Evolutionary conservation across 805 yeast genomes (phyloP).

Genomic region (Yarrowia hollandica): DNA sequence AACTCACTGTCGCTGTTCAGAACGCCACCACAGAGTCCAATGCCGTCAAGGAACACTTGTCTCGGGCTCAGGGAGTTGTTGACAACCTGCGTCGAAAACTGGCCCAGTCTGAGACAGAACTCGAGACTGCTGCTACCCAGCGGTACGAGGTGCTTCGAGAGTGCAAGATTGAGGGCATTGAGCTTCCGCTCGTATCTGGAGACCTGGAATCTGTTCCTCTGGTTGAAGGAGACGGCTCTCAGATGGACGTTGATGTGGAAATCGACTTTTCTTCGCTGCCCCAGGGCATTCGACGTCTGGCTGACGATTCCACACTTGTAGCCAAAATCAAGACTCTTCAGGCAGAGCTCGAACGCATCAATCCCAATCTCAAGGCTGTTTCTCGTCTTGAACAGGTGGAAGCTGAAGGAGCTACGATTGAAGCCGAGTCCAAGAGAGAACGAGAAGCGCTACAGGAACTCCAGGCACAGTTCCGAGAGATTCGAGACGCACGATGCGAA

Average conservation of each 20-base stretch:
- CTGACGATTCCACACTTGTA: conserved; percentile 1
- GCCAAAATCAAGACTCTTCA: conserved; percentile 38
- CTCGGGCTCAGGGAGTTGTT: conserved; percentile 29
- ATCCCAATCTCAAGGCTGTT: conserved; percentile 80
- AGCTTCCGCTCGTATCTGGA: conserved; percentile 63
- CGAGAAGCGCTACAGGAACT: conserved; percentile 45
- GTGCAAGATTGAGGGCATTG: conserved; percentile 71
- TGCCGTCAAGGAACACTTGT: conserved; percentile 10
- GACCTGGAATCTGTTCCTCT: conserved; percentile 61
- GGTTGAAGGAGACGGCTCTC: conserved; percentile 47
- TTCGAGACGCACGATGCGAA: conserved; percentile 60
- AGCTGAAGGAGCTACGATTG: conserved; percentile 57
- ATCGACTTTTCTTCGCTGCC: conserved; percentile 40
- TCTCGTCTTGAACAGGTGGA: conserved; percentile 74
- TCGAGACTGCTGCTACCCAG: conserved; percentile 32
- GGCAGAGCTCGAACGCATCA: conserved; percentile 46
- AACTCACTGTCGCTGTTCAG: conserved; percentile 9
- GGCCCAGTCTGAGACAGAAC: conserved; percentile 34
- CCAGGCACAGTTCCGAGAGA: conserved; percentile 53
- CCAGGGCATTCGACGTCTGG: background rate
- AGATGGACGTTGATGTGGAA: conserved; percentile 37
- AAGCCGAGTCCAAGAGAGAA: conserved; percentile 65
- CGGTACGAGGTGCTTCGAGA: conserved; percentile 48
- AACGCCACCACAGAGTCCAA: background rate
- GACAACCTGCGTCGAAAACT: conserved; percentile 30